Base-by-base conservation (phyloP, 108 stramenopile species). In the Fistulifera solaris region DNA sequence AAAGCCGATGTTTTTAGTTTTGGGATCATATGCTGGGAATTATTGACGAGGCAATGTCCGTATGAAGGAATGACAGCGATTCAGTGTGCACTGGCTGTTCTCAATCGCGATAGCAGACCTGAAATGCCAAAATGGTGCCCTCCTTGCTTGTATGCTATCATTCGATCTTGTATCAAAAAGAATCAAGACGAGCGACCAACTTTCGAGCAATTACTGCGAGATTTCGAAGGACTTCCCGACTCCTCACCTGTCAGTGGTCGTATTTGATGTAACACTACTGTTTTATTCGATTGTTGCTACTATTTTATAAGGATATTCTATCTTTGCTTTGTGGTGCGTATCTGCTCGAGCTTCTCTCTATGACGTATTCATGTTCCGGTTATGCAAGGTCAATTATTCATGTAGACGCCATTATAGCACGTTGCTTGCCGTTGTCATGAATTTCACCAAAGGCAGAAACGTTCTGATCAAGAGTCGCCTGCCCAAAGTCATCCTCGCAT, bases 41-140 rank as follows among this genome's bases (percentile, higher is more conserved):
- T 85, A 39, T 58, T 93, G 15, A 84, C 87, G 10, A 55, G 76
- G 49, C 80, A 85, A 71, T 93, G 91, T 27, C 91, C 91, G 0
- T 93, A 85, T 40, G 91, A 93, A 48, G 91, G 91, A 52, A 93
- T 89, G 87, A 78, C 68, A 16, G 73, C 83, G 3, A 89, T 93
- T 43, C 91, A 93, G 59, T 85, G 84, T 67, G 91, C 91, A 16
- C 63, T 93, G 27, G 78, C 82, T 18, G 91, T 93, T 14, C 67
- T 93, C 31, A 93, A 89, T 67, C 73, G 85, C 23, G 81, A 87
- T 51, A 66, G 71, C 25, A 72, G 87, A 16, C 86, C 87, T 14
- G 72, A 62, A 26, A 84, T 89, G 42, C 91, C 91, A 49, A 67
- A 66, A 18, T 93, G 91, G 91, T 93, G 91, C 58, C 83, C 84